These are phyloP conservation scores for Ambrosia trifida DNA, from an alignment of 129 eudicot species.

Conservation along the genomic window DNA sequence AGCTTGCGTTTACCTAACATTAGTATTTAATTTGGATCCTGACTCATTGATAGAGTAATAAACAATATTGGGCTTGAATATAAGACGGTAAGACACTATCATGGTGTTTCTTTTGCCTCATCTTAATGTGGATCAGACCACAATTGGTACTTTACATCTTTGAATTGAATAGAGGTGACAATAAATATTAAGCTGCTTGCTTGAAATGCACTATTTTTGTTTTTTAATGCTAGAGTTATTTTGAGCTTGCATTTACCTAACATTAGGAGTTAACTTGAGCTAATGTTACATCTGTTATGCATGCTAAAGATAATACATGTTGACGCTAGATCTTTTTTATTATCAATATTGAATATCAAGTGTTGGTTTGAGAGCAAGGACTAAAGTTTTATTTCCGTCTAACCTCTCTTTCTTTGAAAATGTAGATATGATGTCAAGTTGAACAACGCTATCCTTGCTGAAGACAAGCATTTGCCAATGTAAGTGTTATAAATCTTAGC, in stretches of 20 bases:
- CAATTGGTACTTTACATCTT: not conserved
- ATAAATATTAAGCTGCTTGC: slow-evolving; percentile 1
- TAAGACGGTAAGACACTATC: no score
- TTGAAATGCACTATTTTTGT: not conserved
- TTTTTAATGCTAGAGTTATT: slow-evolving; percentile 1
- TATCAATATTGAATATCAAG: not conserved
- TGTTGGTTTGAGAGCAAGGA: not conserved
- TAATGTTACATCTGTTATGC: not conserved
- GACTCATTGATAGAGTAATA: not conserved
- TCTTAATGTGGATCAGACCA: not conserved
- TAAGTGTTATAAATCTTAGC: slow-evolving; percentile 37
- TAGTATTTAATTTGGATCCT: not conserved
- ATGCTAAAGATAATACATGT: not conserved
- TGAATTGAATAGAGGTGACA: not conserved
- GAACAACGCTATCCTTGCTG: slow-evolving; percentile 93
- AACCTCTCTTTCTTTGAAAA: slow-evolving; percentile 6
- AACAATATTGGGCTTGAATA: not conserved
- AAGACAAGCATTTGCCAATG: slow-evolving; percentile 93
- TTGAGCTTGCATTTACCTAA: slow-evolving; percentile 1
- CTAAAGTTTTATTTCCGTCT: not conserved
- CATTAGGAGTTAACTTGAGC: not conserved
- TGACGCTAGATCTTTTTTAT: not conserved
- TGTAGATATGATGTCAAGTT: slow-evolving; percentile 66
- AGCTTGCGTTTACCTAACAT: not conserved
- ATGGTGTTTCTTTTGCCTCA: not conserved